Conservation (phyloP, 2,329 filamentous ascomycete species). For the Colletotrichum sp. region DNA sequence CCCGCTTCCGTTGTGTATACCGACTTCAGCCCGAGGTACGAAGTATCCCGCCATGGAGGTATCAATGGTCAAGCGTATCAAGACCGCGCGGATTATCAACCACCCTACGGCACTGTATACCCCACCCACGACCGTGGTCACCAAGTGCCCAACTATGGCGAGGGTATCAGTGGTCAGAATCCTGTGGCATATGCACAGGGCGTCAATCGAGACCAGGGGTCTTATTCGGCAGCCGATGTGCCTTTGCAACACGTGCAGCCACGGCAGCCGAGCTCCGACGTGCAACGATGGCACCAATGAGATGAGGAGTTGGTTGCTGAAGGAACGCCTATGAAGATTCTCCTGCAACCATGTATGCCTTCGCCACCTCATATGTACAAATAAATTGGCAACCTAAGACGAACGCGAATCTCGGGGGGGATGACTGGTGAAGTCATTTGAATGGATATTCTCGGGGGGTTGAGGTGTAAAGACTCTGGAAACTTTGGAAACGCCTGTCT, state of each 20-base stretch:
- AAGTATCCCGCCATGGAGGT: neutral
- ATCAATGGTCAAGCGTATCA: neutral
- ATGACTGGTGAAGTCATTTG: neutral
- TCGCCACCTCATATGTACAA: neutral
- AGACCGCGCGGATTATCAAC: neutral
- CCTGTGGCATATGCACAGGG: neutral
- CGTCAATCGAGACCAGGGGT: neutral
- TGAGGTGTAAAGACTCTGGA: neutral
- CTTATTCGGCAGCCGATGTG: neutral
- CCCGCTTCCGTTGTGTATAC: neutral
- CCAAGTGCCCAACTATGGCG: neutral
- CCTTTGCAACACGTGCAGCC: neutral
- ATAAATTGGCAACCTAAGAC: neutral
- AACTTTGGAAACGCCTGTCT: neutral
- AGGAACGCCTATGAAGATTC: neutral
- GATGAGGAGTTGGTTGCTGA: neutral
- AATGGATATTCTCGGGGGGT: neutral
- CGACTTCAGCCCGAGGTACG: neutral
- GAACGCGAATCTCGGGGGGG: neutral
- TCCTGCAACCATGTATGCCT: neutral
- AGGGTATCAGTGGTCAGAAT: neutral
- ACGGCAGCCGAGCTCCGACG: accelerated
- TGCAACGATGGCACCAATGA: neutral
- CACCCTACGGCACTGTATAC: neutral
- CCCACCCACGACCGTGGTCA: neutral